Evolutionary conservation across 2,329 filamentous ascomycete genomes (phyloP).

Genomic region (Diaporthe destruens): DNA sequence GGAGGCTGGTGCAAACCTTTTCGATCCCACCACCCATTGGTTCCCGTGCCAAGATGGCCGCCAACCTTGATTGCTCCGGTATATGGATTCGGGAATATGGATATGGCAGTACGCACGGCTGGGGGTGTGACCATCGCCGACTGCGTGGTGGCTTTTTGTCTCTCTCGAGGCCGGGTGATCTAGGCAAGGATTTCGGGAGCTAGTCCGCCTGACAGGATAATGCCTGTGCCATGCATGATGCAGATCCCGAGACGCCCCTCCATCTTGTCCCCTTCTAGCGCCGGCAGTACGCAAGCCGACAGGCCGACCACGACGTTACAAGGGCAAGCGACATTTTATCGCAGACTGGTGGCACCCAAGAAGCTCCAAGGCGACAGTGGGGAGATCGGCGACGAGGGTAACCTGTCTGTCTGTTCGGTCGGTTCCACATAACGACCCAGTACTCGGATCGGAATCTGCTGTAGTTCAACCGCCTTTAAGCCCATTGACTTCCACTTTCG

Average conservation of each 20-base stretch:
- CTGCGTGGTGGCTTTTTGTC: constrained; percentile 22
- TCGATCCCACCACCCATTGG: neutral
- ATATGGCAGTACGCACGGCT: neutral
- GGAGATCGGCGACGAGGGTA: neutral
- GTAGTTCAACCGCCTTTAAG: neutral
- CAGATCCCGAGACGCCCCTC: constrained; percentile 14
- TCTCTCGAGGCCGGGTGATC: constrained; percentile 3
- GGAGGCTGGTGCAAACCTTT: neutral
- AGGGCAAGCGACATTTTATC: neutral
- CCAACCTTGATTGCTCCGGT: constrained; percentile 16
- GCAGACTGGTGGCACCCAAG: neutral
- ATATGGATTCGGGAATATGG: constrained; percentile 11
- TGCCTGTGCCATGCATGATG: constrained; percentile 26
- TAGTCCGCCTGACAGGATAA: constrained; percentile 19
- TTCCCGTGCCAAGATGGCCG: constrained; percentile 7
- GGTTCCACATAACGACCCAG: neutral
- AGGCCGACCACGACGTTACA: constrained; percentile 18
- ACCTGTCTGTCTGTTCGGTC: too few species aligned
- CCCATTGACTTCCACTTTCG: neutral
- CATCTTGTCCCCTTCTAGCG: constrained; percentile 8
- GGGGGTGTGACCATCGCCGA: constrained; percentile 4
- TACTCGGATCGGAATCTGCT: neutral
- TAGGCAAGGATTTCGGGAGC: constrained; percentile 28
- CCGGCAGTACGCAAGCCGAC: constrained; percentile 10
- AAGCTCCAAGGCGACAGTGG: neutral